Base-by-base conservation (phyloP, 2,329 filamentous ascomycete genomes). In the Parascedosporium putredinis region DNA sequence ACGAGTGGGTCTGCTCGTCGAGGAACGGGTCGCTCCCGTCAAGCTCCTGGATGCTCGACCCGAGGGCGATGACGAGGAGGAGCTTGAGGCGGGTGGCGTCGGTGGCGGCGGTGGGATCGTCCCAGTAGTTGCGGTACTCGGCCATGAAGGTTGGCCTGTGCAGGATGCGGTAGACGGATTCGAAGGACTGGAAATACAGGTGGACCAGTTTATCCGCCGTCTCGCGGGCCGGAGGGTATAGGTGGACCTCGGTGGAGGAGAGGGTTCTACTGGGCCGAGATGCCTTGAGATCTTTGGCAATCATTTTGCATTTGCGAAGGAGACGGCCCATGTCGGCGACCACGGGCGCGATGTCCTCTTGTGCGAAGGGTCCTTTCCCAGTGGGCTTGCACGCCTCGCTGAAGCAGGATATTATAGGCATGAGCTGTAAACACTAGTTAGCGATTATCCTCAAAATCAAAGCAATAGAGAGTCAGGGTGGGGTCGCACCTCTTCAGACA, bases 61-160 rank as follows among this genome's bases (percentile, higher is more conserved):
- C 69, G 27, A 70, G 61, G 0, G 58, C 66, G n/a, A 72, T 58
- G 8, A 66, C 66, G 5, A 73, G 63, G 3, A 68, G 60, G 1
- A 69, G 53, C n/a, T 64, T 65, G 4, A 70, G 60, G 2, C 61
- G 60, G 2, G 61, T 24, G 3, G 55, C 57, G 5, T 46, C 51
- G 1, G 57, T 51, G 2, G 56, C 54, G 6, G 5, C 54, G 4
- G 60, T 58, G 0, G 64, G 60, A 3, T 64, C 8, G 3, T 64
- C 58, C 74, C 74, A 79, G 52, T 72, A 74, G 1, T 48, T 58
- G 3, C 62, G 52, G 54, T 78, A 80, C 6, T 76, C 70, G 18
- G 61, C 54, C 65, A 67, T 68, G 52, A 80, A 81, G 0, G 67
- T 71, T 0, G 75, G 75, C 4, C 64, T 58, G 50, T 81, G 76